These are phyloP conservation scores for Chimonanthus salicifolius DNA, from an alignment of 164 flowering plant species.

Conservation along the genomic window DNA sequence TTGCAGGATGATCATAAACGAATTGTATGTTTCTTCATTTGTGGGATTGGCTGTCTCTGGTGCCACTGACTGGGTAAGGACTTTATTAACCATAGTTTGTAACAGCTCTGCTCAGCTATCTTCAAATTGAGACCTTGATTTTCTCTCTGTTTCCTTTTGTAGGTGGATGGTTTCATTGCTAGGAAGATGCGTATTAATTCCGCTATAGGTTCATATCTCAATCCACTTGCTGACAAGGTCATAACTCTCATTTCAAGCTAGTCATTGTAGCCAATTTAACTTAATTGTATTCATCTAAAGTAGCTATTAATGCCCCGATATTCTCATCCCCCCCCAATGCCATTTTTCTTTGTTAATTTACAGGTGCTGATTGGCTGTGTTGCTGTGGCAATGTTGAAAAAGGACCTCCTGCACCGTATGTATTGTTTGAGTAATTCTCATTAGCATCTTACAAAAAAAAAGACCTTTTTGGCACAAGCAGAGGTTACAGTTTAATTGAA, in stretches of 20 bases:
- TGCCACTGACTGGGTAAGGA: slow-evolving; percentile 84
- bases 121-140: not conserved
- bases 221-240: slow-evolving; percentile 99
- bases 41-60: slow-evolving; percentile 80
- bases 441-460: not conserved
- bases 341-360: not conserved
- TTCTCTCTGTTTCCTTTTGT: slow-evolving; percentile 16
- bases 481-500: not conserved
- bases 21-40: slow-evolving; percentile 70
- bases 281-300: not conserved
- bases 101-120: not conserved
- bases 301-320: not conserved
- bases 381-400: slow-evolving; percentile 90
- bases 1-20: slow-evolving; percentile 90
- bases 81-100: too few relatives aligned
- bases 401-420: slow-evolving; percentile 82
- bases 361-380: slow-evolving; percentile 92
- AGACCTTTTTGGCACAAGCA: not conserved
- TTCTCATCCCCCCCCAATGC: not conserved
- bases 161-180: slow-evolving; percentile 88
- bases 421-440: slow-evolving; percentile 4
- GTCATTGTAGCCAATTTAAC: not conserved
- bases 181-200: slow-evolving; percentile 91
- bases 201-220: slow-evolving; percentile 92
- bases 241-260: not conserved